Evolutionary conservation across 139 green algal species (phyloP).

Genomic region (Nannochloris sp.): DNA sequence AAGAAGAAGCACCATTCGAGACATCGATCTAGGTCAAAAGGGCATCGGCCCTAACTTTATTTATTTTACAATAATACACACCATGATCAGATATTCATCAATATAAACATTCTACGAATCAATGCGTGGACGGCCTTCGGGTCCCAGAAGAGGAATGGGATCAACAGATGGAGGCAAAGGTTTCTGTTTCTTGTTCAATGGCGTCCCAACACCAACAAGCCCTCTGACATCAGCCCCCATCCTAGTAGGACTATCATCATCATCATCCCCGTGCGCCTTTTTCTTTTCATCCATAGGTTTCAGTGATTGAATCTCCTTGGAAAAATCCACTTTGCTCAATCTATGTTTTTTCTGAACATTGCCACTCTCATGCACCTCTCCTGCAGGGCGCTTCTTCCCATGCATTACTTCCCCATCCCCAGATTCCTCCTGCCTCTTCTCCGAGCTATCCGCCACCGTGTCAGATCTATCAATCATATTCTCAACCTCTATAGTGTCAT

Average conservation of each 20-base stretch:
- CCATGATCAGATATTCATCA: not conserved
- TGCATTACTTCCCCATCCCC: too few species aligned
- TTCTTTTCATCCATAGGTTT: not conserved
- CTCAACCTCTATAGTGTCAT: too few species aligned
- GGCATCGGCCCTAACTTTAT: not conserved
- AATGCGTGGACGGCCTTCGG: not conserved
- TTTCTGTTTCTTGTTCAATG: constrained; percentile 11
- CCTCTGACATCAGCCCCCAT: not conserved
- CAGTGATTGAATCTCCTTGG: not conserved
- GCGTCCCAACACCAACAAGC: constrained; percentile 5
- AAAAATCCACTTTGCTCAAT: not conserved
- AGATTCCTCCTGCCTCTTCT: too few species aligned
- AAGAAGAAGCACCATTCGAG: not conserved
- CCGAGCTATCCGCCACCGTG: too few species aligned
- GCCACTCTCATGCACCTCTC: not conserved
- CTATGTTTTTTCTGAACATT: not conserved
- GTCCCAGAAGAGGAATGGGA: not conserved
- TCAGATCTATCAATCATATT: too few species aligned
- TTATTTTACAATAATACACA: too few species aligned
- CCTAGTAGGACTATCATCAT: not conserved
- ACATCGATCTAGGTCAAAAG: not conserved
- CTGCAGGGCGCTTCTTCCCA: too few species aligned
- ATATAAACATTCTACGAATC: not conserved
- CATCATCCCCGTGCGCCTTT: not conserved
- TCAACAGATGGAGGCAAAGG: constrained; percentile 9